Percentiles rank a stretch among this genome's conserved stretches.
Conservation (phyloP, 1,284 basidiomycete genomes). For the Ustilago bromivora region DNA sequence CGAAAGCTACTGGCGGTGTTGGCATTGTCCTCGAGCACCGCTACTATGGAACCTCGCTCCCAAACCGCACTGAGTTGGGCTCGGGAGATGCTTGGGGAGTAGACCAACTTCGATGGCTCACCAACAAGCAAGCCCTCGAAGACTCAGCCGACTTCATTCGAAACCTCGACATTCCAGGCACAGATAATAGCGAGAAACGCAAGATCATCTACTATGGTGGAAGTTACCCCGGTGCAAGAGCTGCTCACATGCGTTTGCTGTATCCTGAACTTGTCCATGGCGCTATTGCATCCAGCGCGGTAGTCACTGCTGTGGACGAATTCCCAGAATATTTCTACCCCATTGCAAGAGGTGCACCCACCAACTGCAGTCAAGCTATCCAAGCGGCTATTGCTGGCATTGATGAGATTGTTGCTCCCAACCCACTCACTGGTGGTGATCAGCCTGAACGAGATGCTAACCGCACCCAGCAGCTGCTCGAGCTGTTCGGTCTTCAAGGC, state of each 20-base stretch:
- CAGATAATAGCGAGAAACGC: constrained; percentile 74
- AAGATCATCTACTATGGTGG: constrained; percentile 90
- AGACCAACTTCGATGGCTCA: constrained; percentile 79
- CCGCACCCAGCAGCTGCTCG: constrained; percentile 36
- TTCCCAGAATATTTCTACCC: constrained; percentile 81
- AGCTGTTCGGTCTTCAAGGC: constrained; percentile 54
- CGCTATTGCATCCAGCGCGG: constrained; percentile 80
- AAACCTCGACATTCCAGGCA: constrained; percentile 79
- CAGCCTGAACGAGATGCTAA: constrained; percentile 50
- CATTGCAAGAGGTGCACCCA: constrained; percentile 81
- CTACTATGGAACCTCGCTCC: constrained; percentile 79
- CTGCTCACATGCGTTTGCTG: constrained; percentile 88
- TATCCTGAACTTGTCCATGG: constrained; percentile 91
- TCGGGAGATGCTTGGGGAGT: constrained; percentile 69
- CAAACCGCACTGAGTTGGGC: constrained; percentile 80
- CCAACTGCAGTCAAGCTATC: constrained; percentile 79
- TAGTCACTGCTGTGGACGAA: constrained; percentile 62
- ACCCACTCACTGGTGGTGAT: constrained; percentile 50
- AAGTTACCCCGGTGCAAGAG: constrained; percentile 88
- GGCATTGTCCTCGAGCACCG: constrained; percentile 83
- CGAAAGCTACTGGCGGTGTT: constrained; percentile 82
- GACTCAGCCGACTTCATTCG: constrained; percentile 92
- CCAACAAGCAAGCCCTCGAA: constrained; percentile 88
- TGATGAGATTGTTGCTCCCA: constrained; percentile 60
- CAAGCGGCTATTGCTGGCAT: constrained; percentile 72